Evolutionary conservation across 75 land plant species (phyloP).

Genomic region (Pinus taeda): DNA sequence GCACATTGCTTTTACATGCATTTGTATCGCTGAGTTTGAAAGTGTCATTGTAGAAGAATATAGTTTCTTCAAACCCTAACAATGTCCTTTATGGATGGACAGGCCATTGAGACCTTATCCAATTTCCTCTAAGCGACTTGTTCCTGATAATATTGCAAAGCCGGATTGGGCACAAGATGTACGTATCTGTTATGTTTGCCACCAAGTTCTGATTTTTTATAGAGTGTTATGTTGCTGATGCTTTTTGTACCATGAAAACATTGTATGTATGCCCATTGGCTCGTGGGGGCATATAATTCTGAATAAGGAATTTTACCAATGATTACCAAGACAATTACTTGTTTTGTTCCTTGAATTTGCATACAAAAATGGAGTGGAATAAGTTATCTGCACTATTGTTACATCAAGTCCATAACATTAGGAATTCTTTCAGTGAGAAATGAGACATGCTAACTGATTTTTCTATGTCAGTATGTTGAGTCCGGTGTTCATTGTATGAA

Average conservation of each 20-base stretch:
- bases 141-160: constrained; percentile 69
- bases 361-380: constrained; percentile 1
- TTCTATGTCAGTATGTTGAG: not conserved
- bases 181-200: constrained; percentile 13
- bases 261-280: not conserved
- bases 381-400: not conserved
- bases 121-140: constrained; percentile 65
- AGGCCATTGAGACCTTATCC: constrained; percentile 86
- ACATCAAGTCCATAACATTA: not conserved
- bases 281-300: not conserved
- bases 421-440: not conserved
- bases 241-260: not conserved
- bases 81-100: constrained; percentile 5
- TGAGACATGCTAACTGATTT: not conserved
- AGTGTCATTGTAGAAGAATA: not conserved
- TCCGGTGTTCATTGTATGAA: not conserved
- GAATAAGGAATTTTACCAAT: not conserved
- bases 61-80: constrained; percentile 2
- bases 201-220: not conserved
- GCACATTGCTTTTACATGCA: not conserved
- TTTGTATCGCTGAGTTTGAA: not conserved
- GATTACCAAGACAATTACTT: not conserved
- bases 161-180: constrained; percentile 98
- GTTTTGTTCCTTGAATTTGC: not conserved
- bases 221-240: not conserved